Base-by-base conservation (phyloP, 345 rosid species). In the Heritiera fomes region DNA sequence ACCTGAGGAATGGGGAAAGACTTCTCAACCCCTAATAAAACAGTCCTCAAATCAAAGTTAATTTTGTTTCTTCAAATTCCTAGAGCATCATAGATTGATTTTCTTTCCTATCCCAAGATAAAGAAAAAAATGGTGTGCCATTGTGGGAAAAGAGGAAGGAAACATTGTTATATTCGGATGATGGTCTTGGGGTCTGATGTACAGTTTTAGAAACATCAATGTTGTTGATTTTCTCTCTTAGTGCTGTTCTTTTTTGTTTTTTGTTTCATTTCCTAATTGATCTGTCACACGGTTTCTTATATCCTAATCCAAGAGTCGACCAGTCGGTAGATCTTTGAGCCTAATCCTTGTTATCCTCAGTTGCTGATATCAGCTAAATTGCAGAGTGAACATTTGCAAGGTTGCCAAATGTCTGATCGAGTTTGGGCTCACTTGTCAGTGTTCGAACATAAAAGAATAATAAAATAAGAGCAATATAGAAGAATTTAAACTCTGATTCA, bases 1-100 rank as follows among this genome's bases (percentile, higher is more conserved):
- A 81, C 90, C 93, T 7, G 98, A 95, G 66, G 98, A 93, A 71
- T 92, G 96, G 94, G 98, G 95, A 17, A 92, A 94, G 67, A 90
- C 98, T 56, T 91, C 96, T 41, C 97, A 93, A 77, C 97, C 99
- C 75, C 87, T 93, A 78, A 91, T 93, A 81, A 95, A 95, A 77
- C 96, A 92, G 82, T 84, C 98, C 43, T 87, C 93, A 18, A 86
- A 82, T 77, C 89, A 84, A 81, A 84, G 87, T 78, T 91, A 76
- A 80, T 70, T 65, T 30, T 47, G 10, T 64, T 71, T 62, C 70
- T 81, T 30, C 18, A 52, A 66, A 30, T 69, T 68, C 52, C 20
- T 75, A 75, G 80, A 55, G 75, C 67, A 43, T 81, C 52, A 81
- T 46, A 70, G 75, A 76, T 75, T 15, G 40, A 72, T 83, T 62